Conservation (phyloP, 148 eudicot species). For the Limonium bicolor region DNA sequence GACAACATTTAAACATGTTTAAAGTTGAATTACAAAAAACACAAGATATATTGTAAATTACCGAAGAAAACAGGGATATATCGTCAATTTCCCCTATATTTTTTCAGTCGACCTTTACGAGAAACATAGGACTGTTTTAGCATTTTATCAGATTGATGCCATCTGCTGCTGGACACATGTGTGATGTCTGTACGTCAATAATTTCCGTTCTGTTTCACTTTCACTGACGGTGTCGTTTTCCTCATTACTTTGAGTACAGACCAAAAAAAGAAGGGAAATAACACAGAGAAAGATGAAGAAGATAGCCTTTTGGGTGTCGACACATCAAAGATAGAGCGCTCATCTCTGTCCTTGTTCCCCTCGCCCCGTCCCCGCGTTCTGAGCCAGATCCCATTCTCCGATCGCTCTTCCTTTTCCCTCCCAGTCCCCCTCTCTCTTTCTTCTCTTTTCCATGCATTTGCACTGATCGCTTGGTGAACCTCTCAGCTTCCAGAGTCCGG, state of each 20-base stretch:
- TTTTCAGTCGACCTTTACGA: too few species aligned
- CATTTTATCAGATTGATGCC: too few species aligned
- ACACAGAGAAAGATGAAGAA: too few species aligned
- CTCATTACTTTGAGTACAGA: conserved; percentile 7
- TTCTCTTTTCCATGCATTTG: neutral
- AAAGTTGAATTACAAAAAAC: too few species aligned
- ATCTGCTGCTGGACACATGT: too few species aligned
- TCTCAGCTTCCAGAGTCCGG: neutral
- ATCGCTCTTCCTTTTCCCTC: neutral
- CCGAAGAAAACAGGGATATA: too few species aligned
- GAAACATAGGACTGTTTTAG: too few species aligned
- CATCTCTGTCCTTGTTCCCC: neutral
- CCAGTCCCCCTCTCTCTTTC: neutral
- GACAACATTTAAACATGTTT: too few species aligned
- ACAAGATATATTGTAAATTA: too few species aligned
- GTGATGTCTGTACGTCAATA: too few species aligned
- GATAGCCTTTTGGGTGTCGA: neutral
- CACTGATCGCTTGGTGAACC: neutral
- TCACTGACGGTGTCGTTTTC: conserved; percentile 5
- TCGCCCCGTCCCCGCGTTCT: neutral
- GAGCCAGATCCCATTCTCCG: neutral
- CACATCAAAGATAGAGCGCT: neutral
- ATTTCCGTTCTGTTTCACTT: neutral
- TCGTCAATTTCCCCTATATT: too few species aligned
- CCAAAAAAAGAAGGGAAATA: too few species aligned